Base-by-base conservation (phyloP, 2,329 filamentous ascomycete genomes). In the Sclerotinia borealis region DNA sequence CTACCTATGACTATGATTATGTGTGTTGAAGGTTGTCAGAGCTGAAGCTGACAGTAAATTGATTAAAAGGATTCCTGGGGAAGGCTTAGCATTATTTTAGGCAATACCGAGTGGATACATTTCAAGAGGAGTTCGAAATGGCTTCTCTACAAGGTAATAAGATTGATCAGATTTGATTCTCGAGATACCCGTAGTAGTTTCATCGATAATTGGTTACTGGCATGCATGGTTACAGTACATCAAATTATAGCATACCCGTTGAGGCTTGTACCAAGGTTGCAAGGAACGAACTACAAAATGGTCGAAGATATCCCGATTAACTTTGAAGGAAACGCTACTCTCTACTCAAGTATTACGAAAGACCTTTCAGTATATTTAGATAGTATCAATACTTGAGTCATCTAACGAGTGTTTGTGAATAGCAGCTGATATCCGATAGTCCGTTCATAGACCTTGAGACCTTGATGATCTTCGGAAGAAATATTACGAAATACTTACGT, bases 1-100 rank as follows among this genome's bases (percentile, higher is more conserved):
- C n/a, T n/a, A n/a, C n/a, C n/a, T 45, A 58, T 58, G 54, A 58
- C 27, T 47, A 34, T 27, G 9, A 34, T 49, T 39, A 39, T 49
- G 45, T 49, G 22, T 27, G 45, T 59, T 15, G 25, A 51, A 17
- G 22, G 43, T n/a, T 19, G 45, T 50, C 45, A 59, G 31, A 59
- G 56, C 56, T 59, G 43, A 59, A 59, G 56, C 56, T 39, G 43
- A 59, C 34, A 37, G n/a, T n/a, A n/a, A n/a, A 49, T 29, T 37
- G 17, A 50, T 48, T 37, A n/a, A 39, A 39, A 59, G 56, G 43
- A 59, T 50, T 59, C 22, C 43, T 59, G 56, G 56, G 56, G 31
- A 59, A 59, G 56, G 45, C 43, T 59, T 37, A 39, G 34, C 31
- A 39, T 11, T 50, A n/a, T 31, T 31, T 22, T 31, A 22, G 19